These are phyloP conservation scores for Apiotrichum brassicae DNA, from an alignment of 1,284 basidiomycete species.

Conservation along the genomic window DNA sequence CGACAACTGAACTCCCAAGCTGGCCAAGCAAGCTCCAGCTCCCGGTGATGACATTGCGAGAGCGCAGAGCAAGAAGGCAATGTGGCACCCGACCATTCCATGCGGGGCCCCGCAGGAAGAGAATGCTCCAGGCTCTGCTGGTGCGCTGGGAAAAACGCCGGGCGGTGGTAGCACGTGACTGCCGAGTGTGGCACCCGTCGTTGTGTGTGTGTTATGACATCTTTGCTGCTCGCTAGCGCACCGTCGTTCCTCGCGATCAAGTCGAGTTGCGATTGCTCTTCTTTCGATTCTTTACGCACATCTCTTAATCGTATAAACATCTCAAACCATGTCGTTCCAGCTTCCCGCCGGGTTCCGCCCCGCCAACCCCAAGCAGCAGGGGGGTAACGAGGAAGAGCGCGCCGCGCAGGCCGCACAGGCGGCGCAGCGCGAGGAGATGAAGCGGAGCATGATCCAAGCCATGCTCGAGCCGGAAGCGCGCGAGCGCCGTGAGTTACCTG, in stretches of 20 bases:
- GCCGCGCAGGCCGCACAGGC: constrained; percentile 41
- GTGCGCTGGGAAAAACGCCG: background rate
- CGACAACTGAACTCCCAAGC: too few species aligned
- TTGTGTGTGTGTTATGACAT: too few species aligned
- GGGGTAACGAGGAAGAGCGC: constrained; percentile 31
- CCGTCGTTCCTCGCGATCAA: too few species aligned
- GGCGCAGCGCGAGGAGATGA: constrained; percentile 55
- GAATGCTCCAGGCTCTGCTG: background rate
- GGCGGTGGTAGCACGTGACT: background rate
- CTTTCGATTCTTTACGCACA: background rate
- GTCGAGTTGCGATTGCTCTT: too few species aligned
- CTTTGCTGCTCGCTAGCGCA: too few species aligned
- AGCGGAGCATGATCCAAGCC: constrained; percentile 69
- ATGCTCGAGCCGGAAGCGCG: constrained; percentile 80
- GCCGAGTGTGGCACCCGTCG: background rate
- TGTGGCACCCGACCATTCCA: too few species aligned
- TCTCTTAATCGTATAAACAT: too few species aligned
- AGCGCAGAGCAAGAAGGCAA: too few species aligned
- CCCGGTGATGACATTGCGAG: background rate
- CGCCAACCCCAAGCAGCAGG: constrained; percentile 18
- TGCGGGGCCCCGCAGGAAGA: too few species aligned
- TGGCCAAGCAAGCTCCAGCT: too few species aligned
- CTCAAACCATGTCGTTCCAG: constrained; percentile 50
- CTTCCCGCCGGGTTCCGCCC: constrained; percentile 42
- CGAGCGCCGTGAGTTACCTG: constrained; percentile 81